Conservation (phyloP, 768 basidiomycete species). For the Suillus subaureus region DNA sequence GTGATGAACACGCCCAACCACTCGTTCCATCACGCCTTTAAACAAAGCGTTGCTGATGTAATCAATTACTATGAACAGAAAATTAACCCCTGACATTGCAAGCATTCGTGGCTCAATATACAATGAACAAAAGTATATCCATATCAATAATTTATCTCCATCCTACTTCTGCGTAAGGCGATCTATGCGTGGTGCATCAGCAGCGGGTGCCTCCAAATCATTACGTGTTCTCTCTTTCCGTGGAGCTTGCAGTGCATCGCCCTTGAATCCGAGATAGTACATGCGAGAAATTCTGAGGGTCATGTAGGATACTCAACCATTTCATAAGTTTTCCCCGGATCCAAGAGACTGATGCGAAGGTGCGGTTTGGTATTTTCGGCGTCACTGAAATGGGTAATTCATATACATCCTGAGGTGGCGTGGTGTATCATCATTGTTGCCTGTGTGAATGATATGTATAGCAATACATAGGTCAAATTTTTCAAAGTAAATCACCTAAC, state of each 20-base stretch:
- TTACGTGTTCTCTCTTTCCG: slow-evolving; percentile 33
- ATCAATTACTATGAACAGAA: background rate
- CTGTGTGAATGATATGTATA: background rate
- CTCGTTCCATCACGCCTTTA: background rate
- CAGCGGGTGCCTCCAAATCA: slow-evolving; percentile 52
- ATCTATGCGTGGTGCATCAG: background rate
- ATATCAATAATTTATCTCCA: background rate
- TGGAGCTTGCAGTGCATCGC: background rate
- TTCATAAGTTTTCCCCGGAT: slow-evolving; percentile 55
- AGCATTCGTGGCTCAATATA: background rate
- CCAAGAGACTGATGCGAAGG: slow-evolving; percentile 66
- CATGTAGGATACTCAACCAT: slow-evolving; percentile 68
- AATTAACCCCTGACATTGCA: background rate
- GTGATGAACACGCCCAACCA: background rate
- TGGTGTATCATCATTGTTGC: slow-evolving; percentile 69
- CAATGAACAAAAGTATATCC: background rate
- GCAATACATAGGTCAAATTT: background rate
- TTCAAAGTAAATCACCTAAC: slow-evolving; percentile 52
- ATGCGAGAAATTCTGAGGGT: slow-evolving; percentile 57
- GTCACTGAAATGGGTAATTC: slow-evolving; percentile 75
- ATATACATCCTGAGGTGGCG: slow-evolving; percentile 72
- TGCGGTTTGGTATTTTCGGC: slow-evolving; percentile 71
- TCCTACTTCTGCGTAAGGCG: background rate
- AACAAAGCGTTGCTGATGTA: slow-evolving; percentile 5
- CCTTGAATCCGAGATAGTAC: background rate